phyloP scores from a whole-genome alignment of 2,329 filamentous ascomycete species.

The Teratosphaeria nubilosa region DNA sequence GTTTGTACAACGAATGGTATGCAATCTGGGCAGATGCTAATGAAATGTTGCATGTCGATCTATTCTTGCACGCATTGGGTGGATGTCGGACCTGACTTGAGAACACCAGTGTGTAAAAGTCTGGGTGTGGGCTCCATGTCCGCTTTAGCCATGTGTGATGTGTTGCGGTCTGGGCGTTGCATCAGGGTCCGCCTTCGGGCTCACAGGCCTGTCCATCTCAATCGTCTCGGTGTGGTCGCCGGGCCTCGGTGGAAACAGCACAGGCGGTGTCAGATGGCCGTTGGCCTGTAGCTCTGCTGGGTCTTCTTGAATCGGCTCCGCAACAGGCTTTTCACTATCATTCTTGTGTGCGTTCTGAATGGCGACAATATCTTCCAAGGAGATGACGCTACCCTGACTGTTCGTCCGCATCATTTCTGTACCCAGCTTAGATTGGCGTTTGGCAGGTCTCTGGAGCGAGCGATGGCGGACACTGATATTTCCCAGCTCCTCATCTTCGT shows the following conservation, averaged over 20 bases:
- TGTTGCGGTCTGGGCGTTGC: constrained; percentile 29
- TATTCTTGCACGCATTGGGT: constrained; percentile 2
- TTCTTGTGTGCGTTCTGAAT: constrained; percentile 8
- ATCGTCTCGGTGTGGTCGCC: constrained; percentile 32
- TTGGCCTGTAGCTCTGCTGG: constrained; percentile 25
- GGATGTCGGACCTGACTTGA: too few species aligned
- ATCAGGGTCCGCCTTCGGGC: constrained; percentile 20
- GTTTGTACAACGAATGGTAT: constrained; percentile 1
- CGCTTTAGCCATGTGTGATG: constrained; percentile 10
- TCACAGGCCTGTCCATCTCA: constrained; percentile 23
- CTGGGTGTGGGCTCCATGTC: constrained; percentile 35
- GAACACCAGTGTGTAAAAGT: constrained; percentile 11
- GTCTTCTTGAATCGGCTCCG: constrained; percentile 29
- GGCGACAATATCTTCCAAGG: constrained; percentile 34
- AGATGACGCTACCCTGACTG: constrained; percentile 68
- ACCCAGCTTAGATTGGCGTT: constrained; percentile 64
- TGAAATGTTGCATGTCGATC: background rate
- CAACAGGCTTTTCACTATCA: constrained; percentile 1
- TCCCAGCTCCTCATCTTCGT: constrained; percentile 87
- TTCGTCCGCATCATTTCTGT: constrained; percentile 98
- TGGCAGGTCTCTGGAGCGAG: constrained; percentile 39
- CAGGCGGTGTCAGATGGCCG: constrained; percentile 39
- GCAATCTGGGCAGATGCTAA: constrained; percentile 1
- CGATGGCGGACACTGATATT: constrained; percentile 51
- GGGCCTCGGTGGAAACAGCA: constrained; percentile 38